A percentile compares a stretch with the other conserved stretches of the same genome.
phyloP scores from a whole-genome alignment of 1,139 yeast species.

The Pichia sp. region DNA sequence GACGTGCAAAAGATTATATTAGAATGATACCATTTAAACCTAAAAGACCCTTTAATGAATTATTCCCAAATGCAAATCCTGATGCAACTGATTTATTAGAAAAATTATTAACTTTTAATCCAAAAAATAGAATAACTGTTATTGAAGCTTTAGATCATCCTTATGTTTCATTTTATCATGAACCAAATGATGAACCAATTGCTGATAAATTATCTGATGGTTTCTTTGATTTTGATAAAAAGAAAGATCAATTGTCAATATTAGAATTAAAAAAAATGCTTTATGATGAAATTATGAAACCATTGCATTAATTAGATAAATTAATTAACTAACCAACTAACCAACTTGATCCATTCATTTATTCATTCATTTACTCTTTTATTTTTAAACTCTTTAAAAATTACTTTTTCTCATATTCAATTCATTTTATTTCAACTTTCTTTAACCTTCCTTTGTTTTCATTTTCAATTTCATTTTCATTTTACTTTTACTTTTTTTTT shows the following conservation, averaged over 20 bases:
- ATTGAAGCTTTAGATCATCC: slow-evolving; percentile 63
- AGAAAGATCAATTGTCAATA: slow-evolving; percentile 43
- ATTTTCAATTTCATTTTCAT: too few species aligned
- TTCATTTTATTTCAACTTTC: too few species aligned
- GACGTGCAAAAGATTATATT: slow-evolving; percentile 58
- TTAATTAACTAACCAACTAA: too few species aligned
- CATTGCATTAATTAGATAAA: slow-evolving; percentile 14
- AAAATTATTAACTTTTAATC: slow-evolving; percentile 57
- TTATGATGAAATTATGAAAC: slow-evolving; percentile 49
- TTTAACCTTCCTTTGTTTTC: too few species aligned
- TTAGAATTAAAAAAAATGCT: slow-evolving; percentile 47
- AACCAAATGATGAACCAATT: slow-evolving; percentile 65
- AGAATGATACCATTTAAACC: slow-evolving; percentile 51
- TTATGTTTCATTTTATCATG: slow-evolving; percentile 59
- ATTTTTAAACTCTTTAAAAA: too few species aligned
- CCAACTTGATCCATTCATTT: background rate
- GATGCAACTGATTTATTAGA: slow-evolving; percentile 57
- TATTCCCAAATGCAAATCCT: slow-evolving; percentile 47
- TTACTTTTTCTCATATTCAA: too few species aligned
- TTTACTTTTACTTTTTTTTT: too few species aligned
- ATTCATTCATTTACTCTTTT: too few species aligned
- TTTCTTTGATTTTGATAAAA: slow-evolving; percentile 58
- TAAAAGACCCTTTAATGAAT: slow-evolving; percentile 34
- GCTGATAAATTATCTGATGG: slow-evolving; percentile 51
- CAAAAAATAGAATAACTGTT: slow-evolving; percentile 57